Percentiles rank a stretch among this genome's conserved stretches.
Evolutionary conservation across 1,284 basidiomycete species (phyloP).

Genomic region (Singerocomus inundabilis): DNA sequence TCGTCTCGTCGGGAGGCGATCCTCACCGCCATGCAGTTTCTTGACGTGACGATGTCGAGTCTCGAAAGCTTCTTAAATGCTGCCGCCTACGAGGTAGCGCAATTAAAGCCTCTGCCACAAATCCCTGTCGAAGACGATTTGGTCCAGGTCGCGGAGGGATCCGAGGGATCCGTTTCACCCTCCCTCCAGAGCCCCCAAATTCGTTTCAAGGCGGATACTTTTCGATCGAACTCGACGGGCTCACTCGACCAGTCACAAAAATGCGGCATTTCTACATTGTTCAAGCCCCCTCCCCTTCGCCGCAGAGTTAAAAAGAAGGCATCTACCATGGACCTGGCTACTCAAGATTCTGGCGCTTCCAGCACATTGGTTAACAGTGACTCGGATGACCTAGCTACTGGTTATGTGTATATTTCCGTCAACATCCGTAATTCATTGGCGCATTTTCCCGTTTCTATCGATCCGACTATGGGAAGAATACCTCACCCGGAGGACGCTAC

Average conservation of each 20-base stretch:
- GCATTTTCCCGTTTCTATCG: slow-evolving; percentile 30
- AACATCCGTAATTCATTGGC: slow-evolving; percentile 30
- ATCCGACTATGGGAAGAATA: slow-evolving; percentile 10
- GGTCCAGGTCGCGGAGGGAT: slow-evolving; percentile 2
- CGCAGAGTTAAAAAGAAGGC: slow-evolving; percentile 5
- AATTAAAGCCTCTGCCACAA: slow-evolving; percentile 29
- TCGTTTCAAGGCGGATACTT: neutral
- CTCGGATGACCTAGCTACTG: slow-evolving; percentile 11
- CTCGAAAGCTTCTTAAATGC: slow-evolving; percentile 27
- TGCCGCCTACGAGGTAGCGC: slow-evolving; percentile 29
- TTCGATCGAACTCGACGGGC: slow-evolving; percentile 2
- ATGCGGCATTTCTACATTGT: slow-evolving; percentile 14
- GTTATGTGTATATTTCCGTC: slow-evolving; percentile 26
- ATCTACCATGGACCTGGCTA: slow-evolving; percentile 9
- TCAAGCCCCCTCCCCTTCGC: slow-evolving; percentile 23
- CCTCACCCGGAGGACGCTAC: slow-evolving; percentile 30
- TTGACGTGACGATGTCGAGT: slow-evolving; percentile 28
- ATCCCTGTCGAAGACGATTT: slow-evolving; percentile 13
- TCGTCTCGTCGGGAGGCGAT: slow-evolving; percentile 16
- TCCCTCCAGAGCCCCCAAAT: slow-evolving; percentile 6
- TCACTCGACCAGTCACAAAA: slow-evolving; percentile 1
- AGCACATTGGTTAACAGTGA: slow-evolving; percentile 23
- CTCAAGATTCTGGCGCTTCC: slow-evolving; percentile 13
- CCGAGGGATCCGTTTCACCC: slow-evolving; percentile 5
- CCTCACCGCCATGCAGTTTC: slow-evolving; percentile 19